Percentiles rank a stretch among this genome's conserved stretches.
Evolutionary conservation across 169 alveolate species (phyloP).

Genomic region (Sarcocystis neurona): DNA sequence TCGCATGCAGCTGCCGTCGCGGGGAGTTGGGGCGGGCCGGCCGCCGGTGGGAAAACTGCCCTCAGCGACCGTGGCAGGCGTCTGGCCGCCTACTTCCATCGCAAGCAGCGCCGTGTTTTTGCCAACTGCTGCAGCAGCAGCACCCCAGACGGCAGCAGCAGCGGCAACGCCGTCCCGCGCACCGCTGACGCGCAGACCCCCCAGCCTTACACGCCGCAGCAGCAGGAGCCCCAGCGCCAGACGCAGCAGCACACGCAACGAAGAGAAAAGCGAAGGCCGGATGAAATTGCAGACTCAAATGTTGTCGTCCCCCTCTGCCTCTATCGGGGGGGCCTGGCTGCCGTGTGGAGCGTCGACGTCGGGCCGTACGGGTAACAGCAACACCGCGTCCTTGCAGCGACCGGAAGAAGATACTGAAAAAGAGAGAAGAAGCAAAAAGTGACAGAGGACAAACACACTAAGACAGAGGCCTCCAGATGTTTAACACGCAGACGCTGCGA

Average conservation of each 20-base stretch:
- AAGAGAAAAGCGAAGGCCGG: neutral
- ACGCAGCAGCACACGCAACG: neutral
- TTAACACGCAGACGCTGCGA: too few species aligned
- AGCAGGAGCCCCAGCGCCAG: neutral
- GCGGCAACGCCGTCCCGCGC: neutral
- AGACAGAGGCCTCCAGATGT: too few species aligned
- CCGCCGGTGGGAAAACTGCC: neutral
- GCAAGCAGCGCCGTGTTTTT: neutral
- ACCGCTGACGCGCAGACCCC: neutral
- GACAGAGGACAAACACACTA: neutral
- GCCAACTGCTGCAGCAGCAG: neutral
- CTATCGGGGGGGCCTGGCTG: slow-evolving; percentile 44
- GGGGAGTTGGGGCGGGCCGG: neutral
- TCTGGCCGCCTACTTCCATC: too few species aligned
- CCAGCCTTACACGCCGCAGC: too few species aligned
- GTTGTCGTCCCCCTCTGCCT: slow-evolving; percentile 43
- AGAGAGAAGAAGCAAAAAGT: neutral
- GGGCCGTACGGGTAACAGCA: slow-evolving; percentile 46
- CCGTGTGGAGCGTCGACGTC: slow-evolving; percentile 44
- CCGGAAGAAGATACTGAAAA: neutral
- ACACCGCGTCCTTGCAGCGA: neutral
- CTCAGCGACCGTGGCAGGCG: neutral
- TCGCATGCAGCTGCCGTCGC: too few species aligned
- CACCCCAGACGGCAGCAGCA: neutral
- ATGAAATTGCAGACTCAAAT: neutral